Conservation (phyloP, 176 grass and related monocot species). For the Oryza glumipatula region DNA sequence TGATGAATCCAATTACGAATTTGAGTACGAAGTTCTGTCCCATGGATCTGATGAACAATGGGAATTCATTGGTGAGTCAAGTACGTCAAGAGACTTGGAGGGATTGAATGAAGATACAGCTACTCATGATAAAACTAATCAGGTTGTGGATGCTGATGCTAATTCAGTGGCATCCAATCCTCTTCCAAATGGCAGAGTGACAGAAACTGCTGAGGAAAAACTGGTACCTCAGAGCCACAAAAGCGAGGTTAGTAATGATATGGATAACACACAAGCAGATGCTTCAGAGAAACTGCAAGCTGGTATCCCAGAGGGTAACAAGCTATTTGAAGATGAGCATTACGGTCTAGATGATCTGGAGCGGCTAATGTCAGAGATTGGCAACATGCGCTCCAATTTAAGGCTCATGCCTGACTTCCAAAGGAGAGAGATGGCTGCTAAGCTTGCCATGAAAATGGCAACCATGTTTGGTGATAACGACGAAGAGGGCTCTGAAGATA, state of each 20-base stretch:
- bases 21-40: slow-evolving; percentile 87
- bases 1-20: slow-evolving; percentile 75
- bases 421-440: slow-evolving; percentile 87
- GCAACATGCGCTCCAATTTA: slow-evolving; percentile 79
- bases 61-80: slow-evolving; percentile 57
- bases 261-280: slow-evolving; percentile 22
- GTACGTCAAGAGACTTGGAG: slow-evolving; percentile 53
- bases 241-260: slow-evolving; percentile 18
- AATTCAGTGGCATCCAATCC: slow-evolving; percentile 22
- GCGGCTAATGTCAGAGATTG: slow-evolving; percentile 86
- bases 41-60: slow-evolving; percentile 90
- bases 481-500: slow-evolving; percentile 53
- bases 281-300: slow-evolving; percentile 26
- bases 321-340: slow-evolving; percentile 58
- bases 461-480: slow-evolving; percentile 80
- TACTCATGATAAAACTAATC: slow-evolving; percentile 26
- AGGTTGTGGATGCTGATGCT: slow-evolving; percentile 30
- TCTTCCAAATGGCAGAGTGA: slow-evolving; percentile 39
- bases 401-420: slow-evolving; percentile 91
- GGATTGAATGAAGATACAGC: slow-evolving; percentile 43
- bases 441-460: slow-evolving; percentile 91
- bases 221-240: slow-evolving; percentile 20
- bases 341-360: slow-evolving; percentile 86
- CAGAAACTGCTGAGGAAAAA: slow-evolving; percentile 36
- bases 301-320: slow-evolving; percentile 14